Evolutionary conservation across 352 stramenopile genomes (phyloP), one percentile per base, ranked within the genome.

Genomic region (Phytophthora fragariaefolia): DNA sequence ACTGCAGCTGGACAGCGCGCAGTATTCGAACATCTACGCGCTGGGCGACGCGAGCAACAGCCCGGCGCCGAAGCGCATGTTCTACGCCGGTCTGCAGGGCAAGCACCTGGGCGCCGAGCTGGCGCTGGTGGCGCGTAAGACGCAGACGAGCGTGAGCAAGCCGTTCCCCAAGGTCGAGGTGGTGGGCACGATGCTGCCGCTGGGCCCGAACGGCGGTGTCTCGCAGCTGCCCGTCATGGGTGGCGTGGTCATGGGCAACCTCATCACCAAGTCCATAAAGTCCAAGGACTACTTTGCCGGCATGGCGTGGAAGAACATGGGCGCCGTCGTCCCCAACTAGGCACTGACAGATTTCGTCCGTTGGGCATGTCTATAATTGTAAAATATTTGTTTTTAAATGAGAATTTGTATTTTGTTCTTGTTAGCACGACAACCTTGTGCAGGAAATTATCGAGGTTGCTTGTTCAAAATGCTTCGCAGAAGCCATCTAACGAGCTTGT

Each of bases 121-220:
- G 24, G 71, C 65, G n/a, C 48, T 59, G 1, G 71, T 83, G 60
- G 65, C 73, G 23, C 68, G 66, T 38, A 83, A 82, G 68, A 59
- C 57, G 36, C 71, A 88, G 61, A 20, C 32, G 0, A 69, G 69
- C 28, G 69, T 83, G 40, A 71, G 24, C 47, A 82, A 81, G 68
- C 38, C 69, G 52, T 83, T 83, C 61, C 67, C 72, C 49, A 85
- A 78, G 50, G 48, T 75, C 43, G 55, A 69, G 34, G 40, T 76
- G 17, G 72, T 76, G 53, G 51, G 46, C 32, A 73, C 81, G 56
- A 34, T 82, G 42, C 18, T 91, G 30, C 70, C 82, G 23, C 66
- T 91, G n/a, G 82, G 82, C 3, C 76, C 76, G 17, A 74, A 79
- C 54, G 82, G 77, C 7, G 80, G 83, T 10, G 80, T 87, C 8